Evolutionary conservation across 108 stramenopile genomes (phyloP).

Genomic region (Fragilariopsis cylindrus): DNA sequence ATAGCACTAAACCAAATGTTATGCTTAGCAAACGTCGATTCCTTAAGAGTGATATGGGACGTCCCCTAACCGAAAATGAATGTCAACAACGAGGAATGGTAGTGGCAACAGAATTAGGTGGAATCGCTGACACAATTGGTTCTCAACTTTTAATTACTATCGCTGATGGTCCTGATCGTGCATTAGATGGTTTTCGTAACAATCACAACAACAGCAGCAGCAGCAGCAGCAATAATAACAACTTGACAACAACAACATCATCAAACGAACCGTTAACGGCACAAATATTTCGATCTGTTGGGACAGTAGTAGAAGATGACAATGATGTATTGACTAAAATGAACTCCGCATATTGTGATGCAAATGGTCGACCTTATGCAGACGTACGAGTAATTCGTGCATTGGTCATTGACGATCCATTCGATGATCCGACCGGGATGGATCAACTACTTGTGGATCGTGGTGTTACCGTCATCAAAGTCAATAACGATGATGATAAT

Average conservation of each 20-base stretch:
- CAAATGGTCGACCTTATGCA: conserved; percentile 91
- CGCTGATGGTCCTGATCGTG: conserved; percentile 56
- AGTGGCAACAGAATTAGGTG: conserved; percentile 71
- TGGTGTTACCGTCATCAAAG: conserved; percentile 30
- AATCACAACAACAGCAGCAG: conserved; percentile 4
- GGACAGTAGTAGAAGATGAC: conserved; percentile 90
- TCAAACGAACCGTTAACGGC: conserved; percentile 22
- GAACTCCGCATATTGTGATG: conserved; percentile 87
- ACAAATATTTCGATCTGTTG: conserved; percentile 78
- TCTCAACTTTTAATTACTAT: conserved; percentile 96
- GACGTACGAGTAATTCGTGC: conserved; percentile 93
- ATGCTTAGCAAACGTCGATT: conserved; percentile 50
- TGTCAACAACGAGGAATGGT: conserved; percentile 68
- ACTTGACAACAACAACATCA: too few species aligned
- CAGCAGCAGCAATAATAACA: conserved; percentile 39
- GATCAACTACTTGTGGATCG: conserved; percentile 49
- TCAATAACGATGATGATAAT: background rate
- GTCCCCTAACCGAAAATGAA: conserved; percentile 55
- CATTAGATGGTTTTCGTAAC: conserved; percentile 57
- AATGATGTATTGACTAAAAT: conserved; percentile 82
- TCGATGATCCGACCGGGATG: conserved; percentile 80
- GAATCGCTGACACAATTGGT: conserved; percentile 73
- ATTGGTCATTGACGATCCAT: conserved; percentile 93
- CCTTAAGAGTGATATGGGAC: conserved; percentile 60
- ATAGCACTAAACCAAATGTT: conserved; percentile 8